Conservation (phyloP, 306 rosid genomes). For the Sechiopsis laciniata region DNA sequence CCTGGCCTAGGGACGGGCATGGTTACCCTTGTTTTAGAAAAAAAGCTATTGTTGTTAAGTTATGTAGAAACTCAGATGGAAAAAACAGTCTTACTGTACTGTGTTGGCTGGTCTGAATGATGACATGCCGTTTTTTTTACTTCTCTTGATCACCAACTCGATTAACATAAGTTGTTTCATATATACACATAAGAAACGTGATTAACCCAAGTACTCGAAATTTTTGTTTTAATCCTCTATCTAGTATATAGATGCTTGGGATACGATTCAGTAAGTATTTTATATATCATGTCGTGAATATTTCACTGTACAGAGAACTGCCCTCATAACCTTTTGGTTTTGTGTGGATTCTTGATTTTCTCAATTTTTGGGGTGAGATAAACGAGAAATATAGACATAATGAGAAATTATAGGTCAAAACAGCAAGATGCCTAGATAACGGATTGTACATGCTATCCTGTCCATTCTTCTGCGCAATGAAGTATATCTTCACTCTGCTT, state of each 20-base stretch:
- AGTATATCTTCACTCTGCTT: neutral
- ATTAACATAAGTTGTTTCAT: neutral
- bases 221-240: constrained; percentile 5
- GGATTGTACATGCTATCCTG: neutral
- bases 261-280: neutral
- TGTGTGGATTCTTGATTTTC: neutral
- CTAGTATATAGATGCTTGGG: neutral
- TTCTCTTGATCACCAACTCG: neutral
- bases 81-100: neutral
- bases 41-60: neutral
- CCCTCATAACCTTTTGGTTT: neutral
- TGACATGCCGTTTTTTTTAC: neutral
- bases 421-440: neutral
- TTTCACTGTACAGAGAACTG: neutral
- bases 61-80: neutral
- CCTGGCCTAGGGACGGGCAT: too few relatives aligned
- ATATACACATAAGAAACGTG: neutral
- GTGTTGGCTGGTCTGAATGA: neutral
- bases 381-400: too few relatives aligned
- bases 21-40: too few relatives aligned
- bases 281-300: neutral
- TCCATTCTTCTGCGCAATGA: neutral
- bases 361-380: neutral
- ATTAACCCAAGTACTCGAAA: neutral
- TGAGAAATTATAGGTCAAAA: neutral